Base-by-base conservation (phyloP, 2,329 filamentous ascomycete genomes). In the Alternaria hordeiaustralica region DNA sequence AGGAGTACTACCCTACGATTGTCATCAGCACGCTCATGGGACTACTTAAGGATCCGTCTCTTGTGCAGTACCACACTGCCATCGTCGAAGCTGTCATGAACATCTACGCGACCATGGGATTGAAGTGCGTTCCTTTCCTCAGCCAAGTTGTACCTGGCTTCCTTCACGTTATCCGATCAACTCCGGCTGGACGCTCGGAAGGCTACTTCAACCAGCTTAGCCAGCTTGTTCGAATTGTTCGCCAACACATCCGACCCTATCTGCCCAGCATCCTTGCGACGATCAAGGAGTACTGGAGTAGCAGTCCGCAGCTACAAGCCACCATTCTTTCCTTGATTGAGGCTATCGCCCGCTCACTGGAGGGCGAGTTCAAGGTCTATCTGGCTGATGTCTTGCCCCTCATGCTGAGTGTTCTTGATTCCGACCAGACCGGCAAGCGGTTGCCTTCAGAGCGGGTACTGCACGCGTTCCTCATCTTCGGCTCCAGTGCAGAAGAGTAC, bases 81-180 rank as follows among this genome's bases (percentile, higher is more conserved):
- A 95, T 98, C 13, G 96, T 99, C 55, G 96, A 98, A 78, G 96
- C 96, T 6, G 96, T 99, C 72, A 98, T 99, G 90, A 97, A 93
- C 71, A 99, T 99, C 63, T 99, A 99, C 82, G 92, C 96, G 71
- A 99, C 96, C 0, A 87, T 99, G 64, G 96, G 96, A 3, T 83
- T 99, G 71, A 97, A 98, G 78, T 99, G 96, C 78, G 95, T 99
- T 9, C 92, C 93, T 0, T 99, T 98, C 80, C 87, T 99, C 2
- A 92, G 92, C 64, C 91, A 96, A 64, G 97, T 99, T 65, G 92
- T 99, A 30, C 96, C 96, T 0, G 96, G 94, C 0, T 99, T 99
- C 75, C 86, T 99, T 45, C 86, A 89, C 15, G 95, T 99, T 60
- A 97, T 99, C 65, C 88, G 91, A 70, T 91, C 91, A 55, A 94